These are phyloP conservation scores for Citrus mangshanensis DNA, from an alignment of 345 rosid species.

Conservation along the genomic window DNA sequence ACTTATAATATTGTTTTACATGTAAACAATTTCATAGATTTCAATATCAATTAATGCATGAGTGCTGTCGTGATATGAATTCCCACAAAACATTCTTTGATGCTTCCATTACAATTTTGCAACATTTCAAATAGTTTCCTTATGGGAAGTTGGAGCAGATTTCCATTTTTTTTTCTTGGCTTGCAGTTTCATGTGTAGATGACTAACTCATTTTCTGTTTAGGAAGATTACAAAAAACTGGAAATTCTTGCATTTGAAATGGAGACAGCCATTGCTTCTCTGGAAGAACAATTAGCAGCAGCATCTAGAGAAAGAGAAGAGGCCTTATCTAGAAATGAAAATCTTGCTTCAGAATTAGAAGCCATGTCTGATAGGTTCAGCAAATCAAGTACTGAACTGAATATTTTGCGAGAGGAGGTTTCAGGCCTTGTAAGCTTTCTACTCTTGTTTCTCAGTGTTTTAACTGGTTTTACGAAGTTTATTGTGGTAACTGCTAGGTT, in stretches of 20 bases:
- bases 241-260: constrained; percentile 91
- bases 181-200: not conserved
- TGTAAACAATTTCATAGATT: not conserved
- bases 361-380: constrained; percentile 40
- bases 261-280: constrained; percentile 84
- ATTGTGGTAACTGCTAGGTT: not conserved
- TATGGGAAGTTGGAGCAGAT: not conserved
- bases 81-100: not conserved
- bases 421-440: constrained; percentile 45
- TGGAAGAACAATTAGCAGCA: constrained; percentile 65
- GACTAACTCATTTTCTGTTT: constrained; percentile 13
- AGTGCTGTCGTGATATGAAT: not conserved
- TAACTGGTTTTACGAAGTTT: not conserved
- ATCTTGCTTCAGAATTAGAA: constrained; percentile 55
- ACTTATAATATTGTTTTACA: not conserved
- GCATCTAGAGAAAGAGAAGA: constrained; percentile 59
- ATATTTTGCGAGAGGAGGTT: constrained; percentile 50
- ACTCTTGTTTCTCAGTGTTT: not conserved
- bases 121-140: not conserved
- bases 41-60: not conserved
- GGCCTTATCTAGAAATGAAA: constrained; percentile 42
- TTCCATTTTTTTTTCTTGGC: not conserved
- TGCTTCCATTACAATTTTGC: not conserved
- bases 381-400: constrained; percentile 47
- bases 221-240: constrained; percentile 75